A percentile compares a stretch with the other conserved stretches of the same genome.
Conservation (phyloP, 331 rosid species). For the Malus hybrid region DNA sequence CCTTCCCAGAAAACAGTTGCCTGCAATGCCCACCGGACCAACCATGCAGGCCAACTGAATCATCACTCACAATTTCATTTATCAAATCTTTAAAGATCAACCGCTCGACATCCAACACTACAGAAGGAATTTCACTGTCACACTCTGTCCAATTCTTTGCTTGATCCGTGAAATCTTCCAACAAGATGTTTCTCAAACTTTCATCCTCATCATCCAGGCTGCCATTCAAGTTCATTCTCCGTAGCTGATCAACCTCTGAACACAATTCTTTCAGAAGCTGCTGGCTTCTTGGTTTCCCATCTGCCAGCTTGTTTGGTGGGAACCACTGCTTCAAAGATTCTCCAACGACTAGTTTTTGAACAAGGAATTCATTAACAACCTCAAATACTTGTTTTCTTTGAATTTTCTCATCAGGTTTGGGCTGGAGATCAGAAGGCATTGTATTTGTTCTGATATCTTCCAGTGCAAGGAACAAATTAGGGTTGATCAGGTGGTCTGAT, state of each 20-base stretch:
- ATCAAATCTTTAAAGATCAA: constrained; percentile 71
- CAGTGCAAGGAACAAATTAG: constrained; percentile 51
- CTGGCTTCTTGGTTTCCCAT: constrained; percentile 32
- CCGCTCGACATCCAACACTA: constrained; percentile 62
- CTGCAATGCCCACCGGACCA: constrained; percentile 39
- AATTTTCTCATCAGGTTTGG: constrained; percentile 16
- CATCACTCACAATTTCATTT: constrained; percentile 54
- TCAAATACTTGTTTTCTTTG: constrained; percentile 73
- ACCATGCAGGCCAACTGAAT: constrained; percentile 16
- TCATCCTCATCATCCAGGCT: constrained; percentile 29
- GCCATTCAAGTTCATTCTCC: constrained; percentile 12
- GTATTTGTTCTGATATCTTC: constrained; percentile 39
- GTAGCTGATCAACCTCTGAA: constrained; percentile 53
- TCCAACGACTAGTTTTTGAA: constrained; percentile 33
- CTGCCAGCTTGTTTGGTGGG: constrained; percentile 26
- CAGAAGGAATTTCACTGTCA: constrained; percentile 32
- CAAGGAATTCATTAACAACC: constrained; percentile 54
- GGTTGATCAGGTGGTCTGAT: constrained; percentile 36
- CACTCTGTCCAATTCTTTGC: constrained; percentile 32
- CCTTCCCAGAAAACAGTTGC: constrained; percentile 36
- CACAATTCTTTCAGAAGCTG: constrained; percentile 42
- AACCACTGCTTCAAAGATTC: constrained; percentile 36
- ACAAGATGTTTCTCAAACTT: constrained; percentile 26
- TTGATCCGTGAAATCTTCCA: constrained; percentile 34
- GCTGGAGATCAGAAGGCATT: constrained; percentile 8